phyloP scores from a whole-genome alignment of 2,329 filamentous ascomycete species.

The Peltaster fructicola region DNA sequence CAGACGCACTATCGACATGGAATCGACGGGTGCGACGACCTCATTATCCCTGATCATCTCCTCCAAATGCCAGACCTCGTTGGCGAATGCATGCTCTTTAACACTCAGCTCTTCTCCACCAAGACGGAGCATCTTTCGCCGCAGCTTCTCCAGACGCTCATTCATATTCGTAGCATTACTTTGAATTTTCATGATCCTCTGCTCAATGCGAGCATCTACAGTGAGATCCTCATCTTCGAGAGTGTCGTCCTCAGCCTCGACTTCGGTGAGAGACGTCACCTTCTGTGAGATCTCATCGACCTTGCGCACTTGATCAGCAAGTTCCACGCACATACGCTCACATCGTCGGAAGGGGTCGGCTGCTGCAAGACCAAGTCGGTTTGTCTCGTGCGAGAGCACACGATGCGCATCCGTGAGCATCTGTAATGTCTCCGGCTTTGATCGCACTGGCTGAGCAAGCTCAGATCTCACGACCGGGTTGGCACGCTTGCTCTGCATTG shows the following conservation, averaged over 20 bases:
- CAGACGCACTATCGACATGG: slow-evolving; percentile 15
- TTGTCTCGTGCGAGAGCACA: slow-evolving; percentile 50
- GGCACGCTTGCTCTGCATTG: slow-evolving; percentile 33
- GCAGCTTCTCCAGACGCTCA: slow-evolving; percentile 42
- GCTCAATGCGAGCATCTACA: slow-evolving; percentile 34
- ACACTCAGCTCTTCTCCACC: slow-evolving; percentile 41
- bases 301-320: slow-evolving; percentile 48
- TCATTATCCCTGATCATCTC: slow-evolving; percentile 7
- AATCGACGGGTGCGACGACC: slow-evolving; percentile 4
- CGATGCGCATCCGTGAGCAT: slow-evolving; percentile 58
- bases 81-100: slow-evolving; percentile 42
- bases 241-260: slow-evolving; percentile 27
- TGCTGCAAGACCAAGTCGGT: slow-evolving; percentile 49
- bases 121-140: slow-evolving; percentile 29
- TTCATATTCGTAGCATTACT: slow-evolving; percentile 39
- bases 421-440: slow-evolving; percentile 53
- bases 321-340: slow-evolving; percentile 47
- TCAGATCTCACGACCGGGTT: slow-evolving; percentile 28
- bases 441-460: slow-evolving; percentile 42
- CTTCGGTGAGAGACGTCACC: slow-evolving; percentile 48
- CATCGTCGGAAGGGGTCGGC: slow-evolving; percentile 58
- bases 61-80: slow-evolving; percentile 33
- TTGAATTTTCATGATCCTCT: slow-evolving; percentile 37
- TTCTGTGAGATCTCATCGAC: slow-evolving; percentile 47
- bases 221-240: slow-evolving; percentile 8